Conservation (phyloP, 768 basidiomycete genomes). For the Russula griseocarnosa region DNA sequence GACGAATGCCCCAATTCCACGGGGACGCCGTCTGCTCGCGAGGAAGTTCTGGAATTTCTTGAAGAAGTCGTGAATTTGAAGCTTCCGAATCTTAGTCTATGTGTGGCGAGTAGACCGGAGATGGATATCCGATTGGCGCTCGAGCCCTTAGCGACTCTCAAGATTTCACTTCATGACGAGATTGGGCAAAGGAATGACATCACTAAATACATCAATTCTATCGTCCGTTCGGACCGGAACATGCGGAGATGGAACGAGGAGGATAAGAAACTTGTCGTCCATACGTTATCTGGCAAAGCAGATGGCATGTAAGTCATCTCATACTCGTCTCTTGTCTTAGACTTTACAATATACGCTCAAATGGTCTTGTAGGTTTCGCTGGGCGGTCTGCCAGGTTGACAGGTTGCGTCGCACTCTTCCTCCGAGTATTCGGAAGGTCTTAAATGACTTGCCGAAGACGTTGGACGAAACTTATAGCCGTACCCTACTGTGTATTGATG, state of each 20-base stretch:
- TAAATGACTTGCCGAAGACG: neutral
- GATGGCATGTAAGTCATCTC: constrained; percentile 16
- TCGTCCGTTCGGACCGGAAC: neutral
- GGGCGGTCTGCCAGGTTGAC: constrained; percentile 2
- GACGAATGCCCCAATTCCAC: too few species aligned
- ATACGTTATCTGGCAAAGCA: constrained; percentile 1
- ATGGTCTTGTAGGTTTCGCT: constrained; percentile 2
- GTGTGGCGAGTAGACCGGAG: neutral
- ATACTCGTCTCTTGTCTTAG: neutral
- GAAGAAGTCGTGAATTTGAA: neutral
- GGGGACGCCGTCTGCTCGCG: neutral
- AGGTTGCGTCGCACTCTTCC: constrained; percentile 2
- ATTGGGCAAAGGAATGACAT: neutral
- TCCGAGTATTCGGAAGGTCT: neutral
- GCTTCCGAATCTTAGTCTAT: neutral
- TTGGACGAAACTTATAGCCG: constrained; percentile 9
- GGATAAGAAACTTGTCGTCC: neutral
- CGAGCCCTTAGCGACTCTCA: neutral
- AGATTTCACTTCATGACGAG: neutral
- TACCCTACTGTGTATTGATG: neutral
- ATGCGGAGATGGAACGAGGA: neutral
- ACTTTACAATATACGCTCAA: neutral
- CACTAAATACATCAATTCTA: neutral
- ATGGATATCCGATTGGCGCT: neutral
- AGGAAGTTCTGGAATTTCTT: neutral